Conservation (phyloP, 1,284 basidiomycete genomes). For the Vanrija pseudolonga region DNA sequence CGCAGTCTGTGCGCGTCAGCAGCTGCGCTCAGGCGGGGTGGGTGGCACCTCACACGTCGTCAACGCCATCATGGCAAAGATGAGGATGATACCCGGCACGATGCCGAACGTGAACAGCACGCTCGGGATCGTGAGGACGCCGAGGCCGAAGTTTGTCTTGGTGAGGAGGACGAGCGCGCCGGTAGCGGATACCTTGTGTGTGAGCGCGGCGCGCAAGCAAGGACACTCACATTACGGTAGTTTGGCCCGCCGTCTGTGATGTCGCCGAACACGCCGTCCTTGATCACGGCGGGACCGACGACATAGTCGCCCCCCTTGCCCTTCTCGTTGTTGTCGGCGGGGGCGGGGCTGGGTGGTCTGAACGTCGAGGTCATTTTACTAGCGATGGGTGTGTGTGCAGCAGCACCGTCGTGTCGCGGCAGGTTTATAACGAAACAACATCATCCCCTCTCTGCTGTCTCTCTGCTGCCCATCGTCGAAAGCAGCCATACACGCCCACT, state of each 20-base stretch:
- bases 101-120: conserved; percentile 26
- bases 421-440: too few relatives aligned
- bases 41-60: conserved; percentile 19
- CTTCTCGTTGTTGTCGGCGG: too few relatives aligned
- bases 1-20: not conserved
- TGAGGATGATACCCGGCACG: conserved; percentile 26
- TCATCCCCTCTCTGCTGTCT: too few relatives aligned
- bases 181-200: not conserved
- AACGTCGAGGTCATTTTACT: too few relatives aligned
- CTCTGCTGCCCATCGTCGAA: too few relatives aligned
- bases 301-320: too few relatives aligned
- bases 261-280: conserved; percentile 26
- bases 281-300: not conserved
- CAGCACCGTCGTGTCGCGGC: too few relatives aligned
- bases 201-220: not conserved
- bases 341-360: too few relatives aligned
- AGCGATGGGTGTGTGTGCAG: too few relatives aligned
- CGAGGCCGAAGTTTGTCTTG: conserved; percentile 17
- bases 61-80: conserved; percentile 23
- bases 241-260: conserved; percentile 23
- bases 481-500: too few relatives aligned
- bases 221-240: conserved; percentile 18
- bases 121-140: conserved; percentile 27
- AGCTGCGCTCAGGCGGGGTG: not conserved
- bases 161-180: conserved; percentile 11